Evolutionary conservation across 257 asterid species (phyloP).

Genomic region (Datura wrightii): DNA sequence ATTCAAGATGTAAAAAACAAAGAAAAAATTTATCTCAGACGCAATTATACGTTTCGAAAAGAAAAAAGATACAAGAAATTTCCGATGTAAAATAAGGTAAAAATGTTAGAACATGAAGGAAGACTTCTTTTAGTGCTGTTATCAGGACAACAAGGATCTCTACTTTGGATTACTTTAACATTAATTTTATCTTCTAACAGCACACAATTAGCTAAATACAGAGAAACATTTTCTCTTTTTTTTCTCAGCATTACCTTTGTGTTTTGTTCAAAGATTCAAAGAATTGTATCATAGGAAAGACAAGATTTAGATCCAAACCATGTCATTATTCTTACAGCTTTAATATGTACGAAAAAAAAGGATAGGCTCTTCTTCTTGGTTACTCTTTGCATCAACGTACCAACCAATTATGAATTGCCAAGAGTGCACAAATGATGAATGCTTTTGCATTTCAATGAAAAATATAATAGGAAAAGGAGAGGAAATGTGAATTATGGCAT

Average conservation of each 20-base stretch:
- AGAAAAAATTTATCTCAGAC: neutral
- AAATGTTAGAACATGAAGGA: neutral
- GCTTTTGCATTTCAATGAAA: constrained; percentile 34
- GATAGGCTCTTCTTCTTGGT: constrained; percentile 38
- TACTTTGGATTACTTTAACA: neutral
- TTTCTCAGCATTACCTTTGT: constrained; percentile 12
- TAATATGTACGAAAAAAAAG: constrained; percentile 27
- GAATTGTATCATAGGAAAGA: constrained; percentile 3
- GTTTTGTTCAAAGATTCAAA: constrained; percentile 27
- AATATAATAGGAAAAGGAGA: neutral
- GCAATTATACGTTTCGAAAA: neutral
- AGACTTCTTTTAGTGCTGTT: neutral
- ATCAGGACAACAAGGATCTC: neutral
- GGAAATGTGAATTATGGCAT: constrained; percentile 31
- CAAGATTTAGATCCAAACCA: constrained; percentile 36
- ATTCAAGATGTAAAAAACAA: neutral
- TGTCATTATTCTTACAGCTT: neutral
- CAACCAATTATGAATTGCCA: constrained; percentile 38
- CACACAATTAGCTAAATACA: neutral
- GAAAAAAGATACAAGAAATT: neutral
- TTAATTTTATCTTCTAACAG: neutral
- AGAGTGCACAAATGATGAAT: constrained; percentile 27
- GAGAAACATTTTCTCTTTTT: neutral
- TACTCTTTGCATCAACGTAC: constrained; percentile 34
- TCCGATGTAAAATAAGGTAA: neutral